Conservation (phyloP, 345 rosid species). For the Cardiospermum halicacabum region DNA sequence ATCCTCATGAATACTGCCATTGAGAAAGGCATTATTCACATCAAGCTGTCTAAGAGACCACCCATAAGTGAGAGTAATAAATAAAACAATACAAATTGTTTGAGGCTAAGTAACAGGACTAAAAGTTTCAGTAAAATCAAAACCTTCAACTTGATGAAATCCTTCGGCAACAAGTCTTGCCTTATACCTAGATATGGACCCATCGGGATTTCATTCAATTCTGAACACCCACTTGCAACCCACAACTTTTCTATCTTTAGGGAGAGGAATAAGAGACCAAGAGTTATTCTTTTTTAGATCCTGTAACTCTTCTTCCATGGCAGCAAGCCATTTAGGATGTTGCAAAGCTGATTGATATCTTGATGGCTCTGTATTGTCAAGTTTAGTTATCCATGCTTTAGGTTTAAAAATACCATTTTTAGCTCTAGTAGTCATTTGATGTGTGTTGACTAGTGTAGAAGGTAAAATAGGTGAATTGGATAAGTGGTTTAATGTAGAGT, state of each 20-base stretch:
- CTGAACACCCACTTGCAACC: background rate
- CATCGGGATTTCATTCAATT: too few relatives aligned
- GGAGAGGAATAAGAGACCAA: background rate
- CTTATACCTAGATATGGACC: background rate
- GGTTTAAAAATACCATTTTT: too few relatives aligned
- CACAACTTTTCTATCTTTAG: background rate
- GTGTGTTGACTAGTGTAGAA: too few relatives aligned
- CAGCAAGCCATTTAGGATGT: background rate
- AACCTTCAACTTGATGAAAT: background rate
- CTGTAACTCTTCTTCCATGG: background rate
- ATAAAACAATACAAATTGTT: background rate
- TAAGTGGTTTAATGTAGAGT: too few relatives aligned
- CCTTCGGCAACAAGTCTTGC: background rate
- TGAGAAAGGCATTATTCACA: background rate
- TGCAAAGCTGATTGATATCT: background rate
- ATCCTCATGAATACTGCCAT: background rate
- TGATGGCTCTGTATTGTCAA: background rate
- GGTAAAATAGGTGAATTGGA: too few relatives aligned
- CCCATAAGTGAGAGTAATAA: background rate
- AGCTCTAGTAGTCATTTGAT: too few relatives aligned
- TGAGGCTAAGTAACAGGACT: background rate
- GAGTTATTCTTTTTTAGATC: background rate
- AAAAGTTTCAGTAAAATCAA: background rate
- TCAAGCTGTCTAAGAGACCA: background rate
- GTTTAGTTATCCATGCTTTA: background rate